phyloP scores from a whole-genome alignment of 139 green algal genomes.

The Zygnema cylindricum region DNA sequence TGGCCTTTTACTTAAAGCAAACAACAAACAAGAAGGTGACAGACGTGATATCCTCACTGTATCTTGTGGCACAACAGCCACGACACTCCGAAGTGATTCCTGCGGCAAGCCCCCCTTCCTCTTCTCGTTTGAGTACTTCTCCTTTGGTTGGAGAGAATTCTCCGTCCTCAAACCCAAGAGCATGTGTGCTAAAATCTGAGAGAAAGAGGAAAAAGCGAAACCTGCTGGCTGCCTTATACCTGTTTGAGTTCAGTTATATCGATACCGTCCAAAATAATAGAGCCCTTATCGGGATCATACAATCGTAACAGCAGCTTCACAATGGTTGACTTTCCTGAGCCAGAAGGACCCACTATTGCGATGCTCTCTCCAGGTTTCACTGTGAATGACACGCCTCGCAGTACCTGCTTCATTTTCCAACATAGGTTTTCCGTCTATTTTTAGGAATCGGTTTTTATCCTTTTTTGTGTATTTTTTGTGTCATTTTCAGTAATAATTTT shows the following conservation, averaged over 20 bases:
- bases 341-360: conserved; percentile 80
- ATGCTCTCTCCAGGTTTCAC: conserved; percentile 66
- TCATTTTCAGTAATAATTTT: too few species aligned
- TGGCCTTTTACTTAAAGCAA: background rate
- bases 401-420: too few species aligned
- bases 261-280: conserved; percentile 77
- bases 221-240: background rate
- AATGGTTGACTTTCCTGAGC: conserved; percentile 88
- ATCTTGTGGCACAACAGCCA: conserved; percentile 81
- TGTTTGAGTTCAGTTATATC: conserved; percentile 80
- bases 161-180: background rate
- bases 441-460: too few species aligned
- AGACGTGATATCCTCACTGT: conserved; percentile 71
- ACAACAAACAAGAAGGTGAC: background rate
- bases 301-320: conserved; percentile 81
- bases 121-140: background rate
- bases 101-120: background rate
- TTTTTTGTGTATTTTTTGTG: too few species aligned
- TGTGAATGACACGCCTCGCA: conserved; percentile 73
- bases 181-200: too few species aligned
- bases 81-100: conserved; percentile 56
- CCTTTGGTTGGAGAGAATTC: too few species aligned
- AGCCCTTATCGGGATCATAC: conserved; percentile 82
- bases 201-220: background rate
- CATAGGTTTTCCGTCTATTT: too few species aligned